Base-by-base conservation (phyloP, 2,329 filamentous ascomycete species). In the Dendrostoma leiphaemia region DNA sequence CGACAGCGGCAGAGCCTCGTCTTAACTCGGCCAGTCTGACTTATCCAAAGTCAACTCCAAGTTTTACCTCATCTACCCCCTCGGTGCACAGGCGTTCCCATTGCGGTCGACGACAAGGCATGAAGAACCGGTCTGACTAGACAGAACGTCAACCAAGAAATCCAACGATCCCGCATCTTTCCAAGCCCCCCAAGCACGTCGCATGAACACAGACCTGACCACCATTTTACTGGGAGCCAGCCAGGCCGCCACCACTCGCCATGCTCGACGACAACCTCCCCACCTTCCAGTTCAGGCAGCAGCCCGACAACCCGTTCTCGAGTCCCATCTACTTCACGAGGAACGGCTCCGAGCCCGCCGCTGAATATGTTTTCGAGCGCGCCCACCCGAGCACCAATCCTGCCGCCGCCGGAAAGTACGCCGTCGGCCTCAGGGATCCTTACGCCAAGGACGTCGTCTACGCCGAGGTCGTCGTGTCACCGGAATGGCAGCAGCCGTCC, bases 181-280 rank as follows among this genome's bases (percentile, higher is more conserved):
- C n/a, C 31, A 12, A 15, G 4, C 31, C n/a, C 10, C 9, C 8
- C 6, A 15, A 8, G 23, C 8, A 15, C 13, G 26, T n/a, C 40
- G 38, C 37, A 51, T 35, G 21, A 21, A 35, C 21, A n/a, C 7
- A 44, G 37, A 23, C 2, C 31, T 40, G 35, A 15, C 19, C 4
- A 13, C 12, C 15, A 19, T 9, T 24, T n/a, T n/a, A 17, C 23
- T 9, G 31, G 41, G 31, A 28, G 12, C 49, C 35, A 24, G 21
- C 38, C 23, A 3, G 13, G 7, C 21, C 34, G 9, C n/a, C 31
- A 31, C 26, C 26, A 29, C 35, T 54, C 63, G 69, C 60, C 54
- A 96, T 96, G 91, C 82, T 96, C 64, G 91, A 96, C 84, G 90
- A 95, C 70, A 96, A 92, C 71, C 83, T 97, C n/a, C 92, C 92